These are phyloP conservation scores for Phytophthora ramorum DNA, from an alignment of 352 stramenopile species.

Conservation along the genomic window DNA sequence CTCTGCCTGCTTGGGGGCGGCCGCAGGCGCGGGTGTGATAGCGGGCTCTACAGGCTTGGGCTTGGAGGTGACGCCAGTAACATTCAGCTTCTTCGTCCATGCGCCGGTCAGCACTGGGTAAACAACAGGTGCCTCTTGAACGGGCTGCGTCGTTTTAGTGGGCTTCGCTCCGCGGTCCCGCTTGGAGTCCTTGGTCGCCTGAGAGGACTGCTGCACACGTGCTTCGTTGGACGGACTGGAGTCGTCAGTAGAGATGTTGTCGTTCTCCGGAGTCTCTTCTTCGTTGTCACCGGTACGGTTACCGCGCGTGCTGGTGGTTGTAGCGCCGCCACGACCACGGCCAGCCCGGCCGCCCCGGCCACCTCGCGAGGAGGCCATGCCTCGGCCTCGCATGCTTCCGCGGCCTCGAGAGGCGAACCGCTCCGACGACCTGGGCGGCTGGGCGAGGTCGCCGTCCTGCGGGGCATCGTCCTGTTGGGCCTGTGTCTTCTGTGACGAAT, in stretches of 20 bases:
- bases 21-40: slow-evolving; percentile 16
- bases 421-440: slow-evolving; percentile 36
- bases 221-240: slow-evolving; percentile 29
- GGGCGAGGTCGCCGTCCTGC: slow-evolving; percentile 36
- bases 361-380: slow-evolving; percentile 49
- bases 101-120: slow-evolving; percentile 68
- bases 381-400: slow-evolving; percentile 59
- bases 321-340: slow-evolving; percentile 45
- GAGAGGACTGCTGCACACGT: slow-evolving; percentile 37
- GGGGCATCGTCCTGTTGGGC: slow-evolving; percentile 36
- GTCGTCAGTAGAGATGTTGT: slow-evolving; percentile 48
- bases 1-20: slow-evolving; percentile 4
- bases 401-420: slow-evolving; percentile 47
- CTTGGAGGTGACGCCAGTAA: slow-evolving; percentile 43
- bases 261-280: slow-evolving; percentile 54
- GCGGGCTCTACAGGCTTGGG: slow-evolving; percentile 43
- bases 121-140: slow-evolving; percentile 52
- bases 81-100: slow-evolving; percentile 80
- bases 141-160: slow-evolving; percentile 42
- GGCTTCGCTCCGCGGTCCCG: slow-evolving; percentile 48
- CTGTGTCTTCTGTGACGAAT: slow-evolving; percentile 53
- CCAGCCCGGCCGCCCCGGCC: slow-evolving; percentile 58
- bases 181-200: slow-evolving; percentile 49
- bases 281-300: slow-evolving; percentile 45
- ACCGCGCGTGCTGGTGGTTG: slow-evolving; percentile 30